Evolutionary conservation across 2,329 filamentous ascomycete genomes (phyloP).

Genomic region (Botryotinia narcissicola): DNA sequence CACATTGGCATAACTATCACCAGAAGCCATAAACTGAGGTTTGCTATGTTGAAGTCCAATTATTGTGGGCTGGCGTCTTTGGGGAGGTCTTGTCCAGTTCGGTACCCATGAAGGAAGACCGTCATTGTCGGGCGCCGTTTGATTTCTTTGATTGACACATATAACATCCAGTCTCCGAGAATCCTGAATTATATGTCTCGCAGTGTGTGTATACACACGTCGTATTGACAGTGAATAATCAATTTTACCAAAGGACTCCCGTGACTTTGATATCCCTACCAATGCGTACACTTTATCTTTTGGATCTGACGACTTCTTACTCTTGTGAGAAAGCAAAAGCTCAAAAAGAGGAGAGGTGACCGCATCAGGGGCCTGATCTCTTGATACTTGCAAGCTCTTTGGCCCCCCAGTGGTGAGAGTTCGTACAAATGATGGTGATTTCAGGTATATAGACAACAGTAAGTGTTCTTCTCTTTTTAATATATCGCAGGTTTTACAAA

Average conservation of each 20-base stretch:
- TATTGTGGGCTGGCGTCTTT: slow-evolving; percentile 19
- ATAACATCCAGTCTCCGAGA: slow-evolving; percentile 32
- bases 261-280: slow-evolving; percentile 31
- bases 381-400: slow-evolving; percentile 29
- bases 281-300: slow-evolving; percentile 37
- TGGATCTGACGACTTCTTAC: slow-evolving; percentile 35
- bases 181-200: slow-evolving; percentile 30
- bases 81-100: slow-evolving; percentile 31
- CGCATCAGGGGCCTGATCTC: slow-evolving; percentile 23
- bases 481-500: slow-evolving; percentile 34
- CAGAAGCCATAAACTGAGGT: slow-evolving; percentile 30
- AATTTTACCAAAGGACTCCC: slow-evolving; percentile 27
- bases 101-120: slow-evolving; percentile 33
- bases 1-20: slow-evolving; percentile 22
- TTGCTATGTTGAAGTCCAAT: slow-evolving; percentile 31
- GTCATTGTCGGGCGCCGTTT: slow-evolving; percentile 22
- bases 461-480: slow-evolving; percentile 24
- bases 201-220: slow-evolving; percentile 31
- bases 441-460: slow-evolving; percentile 26
- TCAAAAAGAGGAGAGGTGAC: slow-evolving; percentile 31
- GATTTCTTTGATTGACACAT: slow-evolving; percentile 33
- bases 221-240: slow-evolving; percentile 30
- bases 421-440: slow-evolving; percentile 24
- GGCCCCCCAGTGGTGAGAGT: slow-evolving; percentile 31
- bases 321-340: slow-evolving; percentile 32